phyloP scores from a whole-genome alignment of 2,329 filamentous ascomycete species.

The Setomelanomma holmii region DNA sequence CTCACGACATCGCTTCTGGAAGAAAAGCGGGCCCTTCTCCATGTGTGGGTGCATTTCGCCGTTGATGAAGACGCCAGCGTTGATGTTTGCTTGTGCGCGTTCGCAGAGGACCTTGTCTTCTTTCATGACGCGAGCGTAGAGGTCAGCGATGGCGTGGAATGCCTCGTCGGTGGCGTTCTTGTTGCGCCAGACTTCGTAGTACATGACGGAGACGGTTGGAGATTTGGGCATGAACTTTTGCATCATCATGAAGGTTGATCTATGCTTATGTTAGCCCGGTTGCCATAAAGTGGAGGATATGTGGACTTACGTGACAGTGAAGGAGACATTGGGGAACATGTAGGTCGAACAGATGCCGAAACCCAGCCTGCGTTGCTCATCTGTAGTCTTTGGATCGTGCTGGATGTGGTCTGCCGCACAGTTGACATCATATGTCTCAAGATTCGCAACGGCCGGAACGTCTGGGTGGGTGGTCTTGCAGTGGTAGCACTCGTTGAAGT shows the following conservation, averaged over 20 bases:
- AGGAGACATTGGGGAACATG: constrained; percentile 40
- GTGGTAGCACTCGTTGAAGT: constrained; percentile 73
- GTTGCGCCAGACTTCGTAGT: constrained; percentile 70
- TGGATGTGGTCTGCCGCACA: constrained; percentile 40
- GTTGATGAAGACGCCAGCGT: constrained; percentile 67
- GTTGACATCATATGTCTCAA: constrained; percentile 58
- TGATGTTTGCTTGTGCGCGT: constrained; percentile 66
- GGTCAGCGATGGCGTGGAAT: constrained; percentile 63
- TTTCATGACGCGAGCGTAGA: constrained; percentile 69
- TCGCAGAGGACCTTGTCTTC: constrained; percentile 70
- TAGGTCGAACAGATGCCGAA: constrained; percentile 42
- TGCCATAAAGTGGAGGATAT: not conserved
- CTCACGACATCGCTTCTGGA: constrained; percentile 61
- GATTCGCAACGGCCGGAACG: constrained; percentile 62
- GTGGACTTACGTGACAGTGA: constrained; percentile 35
- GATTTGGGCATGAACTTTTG: constrained; percentile 66
- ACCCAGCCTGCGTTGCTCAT: constrained; percentile 31
- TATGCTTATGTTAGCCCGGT: constrained; percentile 16
- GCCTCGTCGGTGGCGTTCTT: constrained; percentile 65
- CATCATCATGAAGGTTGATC: constrained; percentile 66
- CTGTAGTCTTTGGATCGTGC: constrained; percentile 39
- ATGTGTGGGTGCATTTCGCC: constrained; percentile 68
- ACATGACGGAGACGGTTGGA: constrained; percentile 61
- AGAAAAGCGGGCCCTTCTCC: constrained; percentile 66
- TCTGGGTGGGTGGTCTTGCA: constrained; percentile 67